These are phyloP conservation scores for Candida methanosorbosa DNA, from an alignment of 805 yeast species.

Conservation along the genomic window DNA sequence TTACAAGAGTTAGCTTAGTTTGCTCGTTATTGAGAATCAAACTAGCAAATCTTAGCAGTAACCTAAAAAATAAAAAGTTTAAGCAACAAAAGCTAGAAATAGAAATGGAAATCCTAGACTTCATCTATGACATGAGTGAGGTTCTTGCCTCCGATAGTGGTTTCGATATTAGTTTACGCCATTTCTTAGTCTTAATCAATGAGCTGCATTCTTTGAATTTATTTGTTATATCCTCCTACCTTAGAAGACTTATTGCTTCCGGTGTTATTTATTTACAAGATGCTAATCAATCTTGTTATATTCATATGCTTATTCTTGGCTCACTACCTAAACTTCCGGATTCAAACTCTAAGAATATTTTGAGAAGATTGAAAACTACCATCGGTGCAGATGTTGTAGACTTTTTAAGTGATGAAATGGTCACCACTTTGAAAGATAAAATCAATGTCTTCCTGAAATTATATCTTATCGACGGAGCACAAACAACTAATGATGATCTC, in stretches of 20 bases:
- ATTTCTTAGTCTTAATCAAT: slow-evolving; percentile 38
- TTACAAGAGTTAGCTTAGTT: slow-evolving; percentile 15
- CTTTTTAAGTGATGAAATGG: slow-evolving; percentile 3
- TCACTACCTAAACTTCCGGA: slow-evolving; percentile 48
- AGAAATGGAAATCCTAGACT: slow-evolving; percentile 23
- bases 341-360: slow-evolving; percentile 24
- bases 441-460: slow-evolving; percentile 2
- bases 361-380: slow-evolving; percentile 18
- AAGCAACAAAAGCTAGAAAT: slow-evolving; percentile 20
- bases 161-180: slow-evolving; percentile 12
- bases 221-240: slow-evolving; percentile 54
- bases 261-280: slow-evolving; percentile 65
- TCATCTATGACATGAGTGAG: slow-evolving; percentile 21
- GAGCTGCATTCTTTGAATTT: slow-evolving; percentile 40
- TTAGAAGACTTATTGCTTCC: slow-evolving; percentile 75
- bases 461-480: background rate
- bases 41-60: slow-evolving; percentile 7
- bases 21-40: slow-evolving; percentile 18
- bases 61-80: slow-evolving; percentile 7
- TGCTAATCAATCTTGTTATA: slow-evolving; percentile 38
- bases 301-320: slow-evolving; percentile 48
- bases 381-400: slow-evolving; percentile 10
- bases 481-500: background rate
- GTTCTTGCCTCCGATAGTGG: slow-evolving; percentile 14
- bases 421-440: slow-evolving; percentile 2